A percentile compares a stretch with the other conserved stretches of the same genome.
Evolutionary conservation across 139 green algal genomes (phyloP).

Genomic region (Pycnococcus provasolii): DNA sequence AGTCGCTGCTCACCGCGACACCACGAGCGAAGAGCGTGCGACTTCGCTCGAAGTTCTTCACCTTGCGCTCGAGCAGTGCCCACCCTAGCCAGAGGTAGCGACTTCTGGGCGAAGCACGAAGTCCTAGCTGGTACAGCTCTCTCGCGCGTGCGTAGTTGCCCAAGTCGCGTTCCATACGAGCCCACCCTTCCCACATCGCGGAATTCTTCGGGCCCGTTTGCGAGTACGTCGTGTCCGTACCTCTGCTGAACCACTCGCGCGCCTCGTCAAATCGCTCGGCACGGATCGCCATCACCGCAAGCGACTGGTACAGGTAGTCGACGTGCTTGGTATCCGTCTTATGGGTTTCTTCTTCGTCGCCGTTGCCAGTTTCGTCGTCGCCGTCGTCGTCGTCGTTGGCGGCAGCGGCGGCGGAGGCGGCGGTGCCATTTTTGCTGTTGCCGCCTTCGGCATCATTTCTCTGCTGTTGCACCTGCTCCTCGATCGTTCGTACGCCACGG

Average conservation of each 20-base stretch:
- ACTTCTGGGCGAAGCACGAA: conserved; percentile 52
- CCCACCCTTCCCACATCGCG: conserved; percentile 80
- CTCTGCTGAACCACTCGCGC: conserved; percentile 66
- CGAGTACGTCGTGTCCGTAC: conserved; percentile 43
- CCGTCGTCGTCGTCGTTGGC: no score
- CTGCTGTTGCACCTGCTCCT: conserved; percentile 9
- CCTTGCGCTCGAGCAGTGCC: conserved; percentile 38
- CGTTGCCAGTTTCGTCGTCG: conserved; percentile 36
- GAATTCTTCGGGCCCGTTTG: conserved; percentile 22
- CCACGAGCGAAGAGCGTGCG: conserved; percentile 38
- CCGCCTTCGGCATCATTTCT: conserved; percentile 4
- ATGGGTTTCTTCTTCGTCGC: no score
- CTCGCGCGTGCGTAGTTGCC: conserved; percentile 48
- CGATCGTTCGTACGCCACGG: not conserved
- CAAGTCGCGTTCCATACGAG: conserved; percentile 53
- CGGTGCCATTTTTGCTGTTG: no score
- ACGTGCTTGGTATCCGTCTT: no score
- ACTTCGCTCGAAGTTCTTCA: conserved; percentile 42
- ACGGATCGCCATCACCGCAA: conserved; percentile 64
- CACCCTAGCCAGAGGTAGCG: conserved; percentile 79
- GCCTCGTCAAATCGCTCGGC: conserved; percentile 59
- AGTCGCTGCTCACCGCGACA: conserved; percentile 35
- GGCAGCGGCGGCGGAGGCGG: no score
- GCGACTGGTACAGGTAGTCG: conserved; percentile 67
- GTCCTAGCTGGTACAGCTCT: conserved; percentile 51